Evolutionary conservation across 2,329 filamentous ascomycete genomes (phyloP).

Genomic region (Eurotiales sp.): DNA sequence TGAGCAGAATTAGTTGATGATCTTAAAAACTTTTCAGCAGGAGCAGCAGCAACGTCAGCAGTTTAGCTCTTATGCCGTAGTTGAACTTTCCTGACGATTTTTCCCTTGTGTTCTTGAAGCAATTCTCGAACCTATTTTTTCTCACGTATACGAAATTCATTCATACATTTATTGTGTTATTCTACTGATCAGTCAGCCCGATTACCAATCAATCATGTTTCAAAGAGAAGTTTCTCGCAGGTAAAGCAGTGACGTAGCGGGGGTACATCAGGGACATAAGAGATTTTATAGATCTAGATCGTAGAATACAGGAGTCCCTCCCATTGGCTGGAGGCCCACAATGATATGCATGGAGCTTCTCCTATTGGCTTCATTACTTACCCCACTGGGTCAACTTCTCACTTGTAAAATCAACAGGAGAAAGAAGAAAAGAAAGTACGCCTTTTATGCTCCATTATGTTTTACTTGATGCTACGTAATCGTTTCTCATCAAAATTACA

Average conservation of each 20-base stretch:
- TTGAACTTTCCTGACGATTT: slow-evolving; percentile 2
- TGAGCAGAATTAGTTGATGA: not conserved
- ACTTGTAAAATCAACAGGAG: too few species aligned
- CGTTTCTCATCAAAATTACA: not conserved
- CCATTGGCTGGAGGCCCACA: not conserved
- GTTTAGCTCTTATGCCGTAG: not conserved
- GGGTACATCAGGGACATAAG: too few species aligned
- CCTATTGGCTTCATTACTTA: not conserved
- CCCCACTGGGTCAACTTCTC: not conserved
- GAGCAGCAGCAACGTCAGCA: not conserved
- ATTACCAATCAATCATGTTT: not conserved
- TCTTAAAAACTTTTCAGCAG: not conserved
- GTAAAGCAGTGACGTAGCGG: too few species aligned
- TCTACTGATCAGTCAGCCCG: not conserved
- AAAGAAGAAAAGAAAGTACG: not conserved
- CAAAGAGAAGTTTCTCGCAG: too few species aligned
- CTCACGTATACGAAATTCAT: not conserved
- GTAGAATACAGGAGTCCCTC: not conserved
- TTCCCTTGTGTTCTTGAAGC: not conserved
- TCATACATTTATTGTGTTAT: too few species aligned
- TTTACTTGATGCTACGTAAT: not conserved
- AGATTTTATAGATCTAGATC: too few species aligned
- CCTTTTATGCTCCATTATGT: not conserved
- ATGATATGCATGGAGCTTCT: not conserved
- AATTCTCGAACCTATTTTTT: too few species aligned